Evolutionary conservation across 2,329 filamentous ascomycete genomes (phyloP).

Genomic region (Alternaria triticina): DNA sequence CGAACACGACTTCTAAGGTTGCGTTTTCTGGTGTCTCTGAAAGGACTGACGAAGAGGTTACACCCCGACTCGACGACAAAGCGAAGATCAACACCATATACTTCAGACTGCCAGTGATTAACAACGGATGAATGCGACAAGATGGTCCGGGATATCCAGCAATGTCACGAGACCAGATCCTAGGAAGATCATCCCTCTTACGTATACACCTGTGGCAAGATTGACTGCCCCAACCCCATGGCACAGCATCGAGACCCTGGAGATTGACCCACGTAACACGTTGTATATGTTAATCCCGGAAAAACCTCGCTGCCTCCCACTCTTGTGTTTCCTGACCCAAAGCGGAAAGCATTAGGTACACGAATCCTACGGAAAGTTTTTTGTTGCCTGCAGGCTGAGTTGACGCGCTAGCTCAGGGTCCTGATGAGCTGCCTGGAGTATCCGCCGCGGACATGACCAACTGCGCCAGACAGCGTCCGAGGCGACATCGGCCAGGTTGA

Average conservation of each 20-base stretch:
- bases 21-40: background rate
- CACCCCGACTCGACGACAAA: background rate
- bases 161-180: background rate
- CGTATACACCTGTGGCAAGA: background rate
- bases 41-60: background rate
- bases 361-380: constrained; percentile 8
- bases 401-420: constrained; percentile 16
- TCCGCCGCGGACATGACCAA: constrained; percentile 28
- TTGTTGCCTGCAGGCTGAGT: constrained; percentile 10
- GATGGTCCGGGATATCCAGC: background rate
- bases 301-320: constrained; percentile 18
- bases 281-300: constrained; percentile 8
- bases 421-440: constrained; percentile 31
- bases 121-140: background rate
- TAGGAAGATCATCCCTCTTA: background rate
- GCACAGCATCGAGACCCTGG: constrained; percentile 5
- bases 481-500: constrained; percentile 45
- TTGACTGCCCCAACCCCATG: background rate
- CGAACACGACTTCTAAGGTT: background rate
- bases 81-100: background rate
- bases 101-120: background rate
- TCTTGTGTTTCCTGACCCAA: constrained; percentile 14
- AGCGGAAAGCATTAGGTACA: constrained; percentile 26
- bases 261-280: constrained; percentile 17
- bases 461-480: constrained; percentile 7